Base-by-base conservation (phyloP, 352 stramenopile species). In the Phytophthora aleatoria region DNA sequence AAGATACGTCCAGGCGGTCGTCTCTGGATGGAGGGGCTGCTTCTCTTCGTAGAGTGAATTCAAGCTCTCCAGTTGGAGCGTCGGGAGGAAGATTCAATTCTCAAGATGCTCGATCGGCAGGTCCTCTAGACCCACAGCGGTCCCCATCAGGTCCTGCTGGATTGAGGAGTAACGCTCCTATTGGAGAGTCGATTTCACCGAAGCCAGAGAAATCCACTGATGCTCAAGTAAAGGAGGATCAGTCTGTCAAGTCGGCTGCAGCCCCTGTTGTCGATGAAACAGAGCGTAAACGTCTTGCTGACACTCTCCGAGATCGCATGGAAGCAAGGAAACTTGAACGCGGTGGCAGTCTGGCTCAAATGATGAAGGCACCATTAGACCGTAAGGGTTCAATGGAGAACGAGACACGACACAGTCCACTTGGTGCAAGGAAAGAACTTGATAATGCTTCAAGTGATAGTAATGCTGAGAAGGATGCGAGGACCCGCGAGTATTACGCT, bases 401-500 rank as follows among this genome's bases (percentile, higher is more conserved):
- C 10, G 57, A 64, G 16, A 15, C 36, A 28, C 68, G 35, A 28
- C 48, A 26, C n/a, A 63, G 47, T 41, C 57, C 50, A 24, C n/a
- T 56, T 36, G 47, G 43, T 39, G 44, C 16, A 68, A 65, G 31
- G 61, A 73, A 64, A 12, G 53, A 69, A 36, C 24, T 64, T 26
- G 49, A 56, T 16, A 62, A 58, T 55, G 65, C 38, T 31, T 27
- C 69, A 43, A 57, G 20, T 59, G 42, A 3, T 52, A 44, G 11
- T 56, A 36, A 57, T 36, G 43, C 42, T 39, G 77, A 84, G n/a
- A 87, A 86, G 28, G 66, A 84, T 13, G 62, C 69, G 39, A 80
- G 81, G 53, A 76, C 66, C 15, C 71, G 74, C 1, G 77, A 82
- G 31, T 89, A 77, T 61, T 94, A 81, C 52, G 72, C 63, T 2